phyloP scores from a whole-genome alignment of 805 yeast species.

The Sugiyamaella smithiae region DNA sequence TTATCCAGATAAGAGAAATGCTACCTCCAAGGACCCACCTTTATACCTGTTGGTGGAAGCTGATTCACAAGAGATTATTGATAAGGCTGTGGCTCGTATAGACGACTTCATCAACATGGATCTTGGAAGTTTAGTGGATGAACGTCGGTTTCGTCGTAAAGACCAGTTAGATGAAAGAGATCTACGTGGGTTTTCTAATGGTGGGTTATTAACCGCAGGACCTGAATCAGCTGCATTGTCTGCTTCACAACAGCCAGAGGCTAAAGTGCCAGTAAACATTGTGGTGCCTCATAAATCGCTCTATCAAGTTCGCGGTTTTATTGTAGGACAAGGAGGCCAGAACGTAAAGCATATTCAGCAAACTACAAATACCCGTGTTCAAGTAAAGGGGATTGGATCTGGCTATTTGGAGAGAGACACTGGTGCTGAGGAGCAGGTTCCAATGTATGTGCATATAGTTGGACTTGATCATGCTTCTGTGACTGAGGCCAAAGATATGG shows the following conservation, averaged over 20 bases:
- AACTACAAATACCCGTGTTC: constrained; percentile 34
- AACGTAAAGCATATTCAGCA: constrained; percentile 37
- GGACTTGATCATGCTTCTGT: constrained; percentile 28
- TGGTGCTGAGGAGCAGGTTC: constrained; percentile 33
- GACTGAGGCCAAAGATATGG: constrained; percentile 28
- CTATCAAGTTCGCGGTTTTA: constrained; percentile 31
- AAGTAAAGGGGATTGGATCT: constrained; percentile 37
- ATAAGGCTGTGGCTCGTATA: constrained; percentile 66
- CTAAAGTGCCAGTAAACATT: constrained; percentile 19
- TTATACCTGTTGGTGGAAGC: constrained; percentile 56
- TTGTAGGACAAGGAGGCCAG: constrained; percentile 37
- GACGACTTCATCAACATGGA: constrained; percentile 44
- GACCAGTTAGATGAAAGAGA: constrained; percentile 20
- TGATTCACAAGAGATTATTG: constrained; percentile 40
- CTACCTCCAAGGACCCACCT: constrained; percentile 34
- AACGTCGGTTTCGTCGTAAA: constrained; percentile 26
- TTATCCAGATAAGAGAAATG: constrained; percentile 34
- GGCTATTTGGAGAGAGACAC: constrained; percentile 34
- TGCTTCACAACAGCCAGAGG: constrained; percentile 24
- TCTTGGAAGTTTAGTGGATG: constrained; percentile 29
- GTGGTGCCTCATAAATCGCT: constrained; percentile 15
- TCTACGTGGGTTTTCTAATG: background rate
- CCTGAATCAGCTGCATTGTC: constrained; percentile 9
- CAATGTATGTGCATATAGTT: constrained; percentile 30
- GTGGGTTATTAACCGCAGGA: constrained; percentile 7